phyloP scores from a whole-genome alignment of 345 rosid genomes.

The Dipteronia dyeriana region DNA sequence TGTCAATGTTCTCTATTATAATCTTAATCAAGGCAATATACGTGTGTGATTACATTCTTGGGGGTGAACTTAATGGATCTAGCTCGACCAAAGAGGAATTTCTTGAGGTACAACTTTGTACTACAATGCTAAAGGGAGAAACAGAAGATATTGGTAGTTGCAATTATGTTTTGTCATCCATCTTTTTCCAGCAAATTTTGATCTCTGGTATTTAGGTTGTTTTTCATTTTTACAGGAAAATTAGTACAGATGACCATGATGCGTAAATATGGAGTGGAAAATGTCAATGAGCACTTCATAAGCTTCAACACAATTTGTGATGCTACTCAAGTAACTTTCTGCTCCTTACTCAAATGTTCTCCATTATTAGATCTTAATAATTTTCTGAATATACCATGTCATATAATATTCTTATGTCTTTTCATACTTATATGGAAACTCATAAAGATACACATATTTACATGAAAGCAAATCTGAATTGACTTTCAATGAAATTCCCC shows the following conservation, averaged over 20 bases:
- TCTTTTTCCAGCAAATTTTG: neutral
- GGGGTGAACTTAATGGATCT: constrained; percentile 78
- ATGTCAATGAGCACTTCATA: constrained; percentile 72
- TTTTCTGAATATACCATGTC: neutral
- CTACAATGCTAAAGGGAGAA: constrained; percentile 97
- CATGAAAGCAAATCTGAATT: neutral
- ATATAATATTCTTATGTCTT: neutral
- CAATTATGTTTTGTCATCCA: constrained; percentile 3
- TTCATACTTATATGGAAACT: neutral
- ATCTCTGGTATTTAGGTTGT: constrained; percentile 5
- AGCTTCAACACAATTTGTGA: constrained; percentile 98
- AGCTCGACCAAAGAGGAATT: constrained; percentile 91
- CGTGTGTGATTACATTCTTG: constrained; percentile 94
- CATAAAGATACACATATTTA: neutral
- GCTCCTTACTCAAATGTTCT: neutral
- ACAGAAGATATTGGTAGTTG: constrained; percentile 89
- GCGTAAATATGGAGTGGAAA: constrained; percentile 86
- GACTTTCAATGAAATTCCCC: neutral
- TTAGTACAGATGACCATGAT: constrained; percentile 81
- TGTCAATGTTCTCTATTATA: neutral
- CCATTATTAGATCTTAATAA: neutral
- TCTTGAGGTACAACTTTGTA: constrained; percentile 62
- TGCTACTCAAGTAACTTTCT: constrained; percentile 79
- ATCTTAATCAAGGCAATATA: constrained; percentile 60
- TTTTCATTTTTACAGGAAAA: constrained; percentile 55